These are phyloP conservation scores for Acacia acuminata DNA, from an alignment of 306 rosid genomes.

Conservation along the genomic window DNA sequence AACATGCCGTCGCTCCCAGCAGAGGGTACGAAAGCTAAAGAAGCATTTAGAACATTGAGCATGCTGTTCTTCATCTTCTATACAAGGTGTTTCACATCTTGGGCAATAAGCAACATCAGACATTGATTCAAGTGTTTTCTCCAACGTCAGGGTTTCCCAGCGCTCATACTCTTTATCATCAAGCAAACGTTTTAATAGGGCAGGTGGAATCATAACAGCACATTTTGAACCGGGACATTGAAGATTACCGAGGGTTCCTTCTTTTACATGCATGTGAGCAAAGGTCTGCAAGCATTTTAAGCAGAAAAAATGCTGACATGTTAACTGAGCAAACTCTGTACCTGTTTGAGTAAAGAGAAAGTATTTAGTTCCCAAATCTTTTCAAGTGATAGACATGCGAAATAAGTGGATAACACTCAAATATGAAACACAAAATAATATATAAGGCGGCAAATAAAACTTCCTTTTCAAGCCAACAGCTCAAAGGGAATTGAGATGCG, in stretches of 20 bases:
- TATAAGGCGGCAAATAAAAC: not conserved
- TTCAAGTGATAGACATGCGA: constrained; percentile 25
- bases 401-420: constrained; percentile 25
- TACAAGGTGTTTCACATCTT: constrained; percentile 86
- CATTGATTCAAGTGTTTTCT: constrained; percentile 80
- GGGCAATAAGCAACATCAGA: constrained; percentile 82
- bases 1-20: constrained; percentile 85
- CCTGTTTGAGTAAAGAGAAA: constrained; percentile 46
- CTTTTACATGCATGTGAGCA: constrained; percentile 73
- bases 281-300: constrained; percentile 82
- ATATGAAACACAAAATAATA: not conserved
- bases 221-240: constrained; percentile 78
- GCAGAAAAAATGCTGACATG: constrained; percentile 88
- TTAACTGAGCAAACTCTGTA: constrained; percentile 59
- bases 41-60: constrained; percentile 84
- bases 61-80: constrained; percentile 82
- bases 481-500: constrained; percentile 24
- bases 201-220: constrained; percentile 68
- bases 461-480: constrained; percentile 9
- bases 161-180: constrained; percentile 68
- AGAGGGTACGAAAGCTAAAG: constrained; percentile 88
- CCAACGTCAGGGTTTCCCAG: constrained; percentile 80
- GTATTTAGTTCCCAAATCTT: constrained; percentile 7
- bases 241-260: constrained; percentile 76
- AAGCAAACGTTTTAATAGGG: constrained; percentile 66